Conservation (phyloP, 2,329 filamentous ascomycete species). For the Pyrenophora teres region DNA sequence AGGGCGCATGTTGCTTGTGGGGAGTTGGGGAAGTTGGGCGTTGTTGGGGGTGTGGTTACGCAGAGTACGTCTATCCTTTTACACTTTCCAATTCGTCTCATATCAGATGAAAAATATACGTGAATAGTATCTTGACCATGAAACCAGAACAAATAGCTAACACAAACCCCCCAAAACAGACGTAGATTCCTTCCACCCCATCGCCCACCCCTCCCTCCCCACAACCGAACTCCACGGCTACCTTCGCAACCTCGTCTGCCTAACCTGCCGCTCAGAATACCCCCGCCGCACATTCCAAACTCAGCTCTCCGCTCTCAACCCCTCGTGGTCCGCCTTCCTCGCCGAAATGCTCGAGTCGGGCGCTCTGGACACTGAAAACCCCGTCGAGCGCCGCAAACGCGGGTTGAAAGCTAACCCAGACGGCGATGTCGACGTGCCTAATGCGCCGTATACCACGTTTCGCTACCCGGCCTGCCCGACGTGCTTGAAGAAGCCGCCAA, state of each 20-base stretch:
- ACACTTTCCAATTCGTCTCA: too few species aligned
- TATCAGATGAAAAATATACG: too few species aligned
- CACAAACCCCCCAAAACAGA: constrained; percentile 49
- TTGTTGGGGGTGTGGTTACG: constrained; percentile 79
- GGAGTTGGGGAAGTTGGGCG: constrained; percentile 71
- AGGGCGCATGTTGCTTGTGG: constrained; percentile 76
- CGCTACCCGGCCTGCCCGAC: constrained; percentile 86
- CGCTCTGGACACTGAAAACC: constrained; percentile 77
- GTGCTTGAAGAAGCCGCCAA: constrained; percentile 71
- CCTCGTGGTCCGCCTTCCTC: constrained; percentile 80
- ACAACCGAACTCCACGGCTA: constrained; percentile 93
- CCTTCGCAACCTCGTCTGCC: constrained; percentile 78
- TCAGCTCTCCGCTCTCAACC: constrained; percentile 78
- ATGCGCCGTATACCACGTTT: constrained; percentile 86
- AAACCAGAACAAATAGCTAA: too few species aligned
- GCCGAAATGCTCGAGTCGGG: constrained; percentile 72
- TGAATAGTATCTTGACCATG: too few species aligned
- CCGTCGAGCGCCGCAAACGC: constrained; percentile 66
- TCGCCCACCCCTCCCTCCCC: constrained; percentile 72
- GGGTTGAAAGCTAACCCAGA: constrained; percentile 89
- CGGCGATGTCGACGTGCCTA: constrained; percentile 88
- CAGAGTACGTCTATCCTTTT: constrained; percentile 62
- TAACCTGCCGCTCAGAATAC: constrained; percentile 74
- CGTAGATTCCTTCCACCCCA: constrained; percentile 89
- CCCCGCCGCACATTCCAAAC: constrained; percentile 75